phyloP scores from a whole-genome alignment of 2,329 filamentous ascomycete genomes.

The Epichloe gansuensis region DNA sequence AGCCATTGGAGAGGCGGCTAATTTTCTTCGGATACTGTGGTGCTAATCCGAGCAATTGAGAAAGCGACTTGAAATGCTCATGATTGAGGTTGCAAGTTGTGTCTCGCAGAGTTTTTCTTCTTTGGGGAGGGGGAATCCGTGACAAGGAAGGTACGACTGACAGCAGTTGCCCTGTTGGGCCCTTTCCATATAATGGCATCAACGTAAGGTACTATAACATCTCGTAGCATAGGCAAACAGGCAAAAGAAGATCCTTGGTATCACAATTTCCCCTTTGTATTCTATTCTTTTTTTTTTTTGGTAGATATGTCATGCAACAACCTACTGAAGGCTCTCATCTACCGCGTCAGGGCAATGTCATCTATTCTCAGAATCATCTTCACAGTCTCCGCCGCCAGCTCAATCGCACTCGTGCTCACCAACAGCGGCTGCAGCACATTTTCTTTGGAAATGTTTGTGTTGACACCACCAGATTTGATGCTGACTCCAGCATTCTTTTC shows the following conservation, averaged over 20 bases:
- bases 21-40: neutral
- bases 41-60: neutral
- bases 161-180: neutral
- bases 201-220: neutral
- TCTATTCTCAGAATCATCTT: constrained; percentile 76
- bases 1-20: constrained; percentile 3
- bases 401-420: constrained; percentile 94
- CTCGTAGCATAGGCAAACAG: neutral
- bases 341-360: constrained; percentile 53
- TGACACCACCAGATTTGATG: constrained; percentile 95
- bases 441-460: constrained; percentile 92
- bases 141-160: neutral
- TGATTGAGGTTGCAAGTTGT: no score
- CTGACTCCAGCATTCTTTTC: constrained; percentile 95
- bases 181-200: neutral
- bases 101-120: no score
- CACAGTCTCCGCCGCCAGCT: constrained; percentile 93
- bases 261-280: constrained; percentile 7
- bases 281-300: constrained; percentile 8
- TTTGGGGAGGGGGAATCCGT: neutral
- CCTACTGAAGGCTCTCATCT: constrained; percentile 13
- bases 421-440: constrained; percentile 92
- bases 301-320: constrained; percentile 25
- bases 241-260: constrained; percentile 1
- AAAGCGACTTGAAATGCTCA: neutral